These are phyloP conservation scores for Corynascus novoguineensis DNA, from an alignment of 495 filamentous ascomycete species.

Conservation along the genomic window DNA sequence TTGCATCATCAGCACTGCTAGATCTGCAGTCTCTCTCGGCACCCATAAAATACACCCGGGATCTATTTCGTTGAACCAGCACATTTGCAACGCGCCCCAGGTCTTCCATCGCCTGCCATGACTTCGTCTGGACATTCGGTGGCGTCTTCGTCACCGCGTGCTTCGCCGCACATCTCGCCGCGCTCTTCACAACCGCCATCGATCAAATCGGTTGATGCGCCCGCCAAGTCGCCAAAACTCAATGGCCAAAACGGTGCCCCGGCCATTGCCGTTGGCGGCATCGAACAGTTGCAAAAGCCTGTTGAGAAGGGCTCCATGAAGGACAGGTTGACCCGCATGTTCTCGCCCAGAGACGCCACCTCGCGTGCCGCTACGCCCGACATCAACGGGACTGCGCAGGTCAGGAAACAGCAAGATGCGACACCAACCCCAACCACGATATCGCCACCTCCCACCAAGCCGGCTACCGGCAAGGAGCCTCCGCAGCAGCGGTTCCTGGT, in stretches of 20 bases:
- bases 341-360: slow-evolving; percentile 42
- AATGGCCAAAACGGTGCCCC: slow-evolving; percentile 35
- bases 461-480: slow-evolving; percentile 24
- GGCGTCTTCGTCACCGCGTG: slow-evolving; percentile 30
- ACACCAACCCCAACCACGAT: slow-evolving; percentile 8
- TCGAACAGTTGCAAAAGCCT: slow-evolving; percentile 31
- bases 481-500: slow-evolving; percentile 40
- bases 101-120: slow-evolving; percentile 15
- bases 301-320: slow-evolving; percentile 46
- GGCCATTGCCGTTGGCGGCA: slow-evolving; percentile 10
- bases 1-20: background rate
- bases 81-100: too few species aligned
- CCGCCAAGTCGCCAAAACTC: slow-evolving; percentile 38
- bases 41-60: too few species aligned
- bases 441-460: slow-evolving; percentile 21
- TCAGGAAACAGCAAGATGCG: slow-evolving; percentile 3
- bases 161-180: slow-evolving; percentile 25
- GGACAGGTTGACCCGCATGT: slow-evolving; percentile 46
- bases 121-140: slow-evolving; percentile 24
- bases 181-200: slow-evolving; percentile 43
- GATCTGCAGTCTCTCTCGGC: background rate
- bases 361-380: slow-evolving; percentile 20
- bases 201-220: slow-evolving; percentile 39
- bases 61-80: background rate
- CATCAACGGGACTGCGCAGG: slow-evolving; percentile 15